phyloP scores from a whole-genome alignment of 768 basidiomycete genomes.

The Podaxis carcinomalis region DNA sequence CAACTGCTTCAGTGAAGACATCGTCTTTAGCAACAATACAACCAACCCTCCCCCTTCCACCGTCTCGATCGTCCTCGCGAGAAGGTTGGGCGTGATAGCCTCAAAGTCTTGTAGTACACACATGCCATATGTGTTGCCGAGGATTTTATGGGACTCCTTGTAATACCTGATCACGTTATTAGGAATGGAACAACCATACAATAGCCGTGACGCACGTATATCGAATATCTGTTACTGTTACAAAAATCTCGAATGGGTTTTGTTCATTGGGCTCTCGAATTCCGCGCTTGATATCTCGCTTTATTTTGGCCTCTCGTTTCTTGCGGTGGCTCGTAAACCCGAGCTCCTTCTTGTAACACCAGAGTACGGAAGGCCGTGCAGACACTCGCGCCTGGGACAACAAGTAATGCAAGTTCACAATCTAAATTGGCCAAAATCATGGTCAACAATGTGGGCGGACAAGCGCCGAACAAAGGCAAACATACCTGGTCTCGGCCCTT shows the following conservation, averaged over 20 bases:
- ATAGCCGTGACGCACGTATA: conserved; percentile 67
- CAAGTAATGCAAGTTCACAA: conserved; percentile 94
- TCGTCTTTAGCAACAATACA: conserved; percentile 88
- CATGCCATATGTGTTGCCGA: conserved; percentile 98
- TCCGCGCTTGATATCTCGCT: conserved; percentile 92
- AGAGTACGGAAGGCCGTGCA: conserved; percentile 86
- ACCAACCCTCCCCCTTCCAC: conserved; percentile 94
- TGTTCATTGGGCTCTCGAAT: conserved; percentile 93
- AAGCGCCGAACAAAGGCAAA: conserved; percentile 5
- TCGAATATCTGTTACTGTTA: conserved; percentile 97
- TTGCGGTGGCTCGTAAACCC: conserved; percentile 97
- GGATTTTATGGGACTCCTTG: conserved; percentile 94
- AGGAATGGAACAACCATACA: background rate
- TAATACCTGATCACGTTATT: conserved; percentile 60
- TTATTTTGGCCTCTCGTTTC: conserved; percentile 95
- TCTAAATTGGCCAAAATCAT: conserved; percentile 35
- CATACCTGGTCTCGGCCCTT: conserved; percentile 85
- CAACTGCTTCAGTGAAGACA: conserved; percentile 87
- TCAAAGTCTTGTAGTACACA: conserved; percentile 96
- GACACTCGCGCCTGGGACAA: conserved; percentile 89
- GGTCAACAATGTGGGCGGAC: background rate
- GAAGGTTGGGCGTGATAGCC: conserved; percentile 94
- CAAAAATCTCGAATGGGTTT: conserved; percentile 96
- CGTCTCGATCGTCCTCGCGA: conserved; percentile 96
- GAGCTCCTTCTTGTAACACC: conserved; percentile 99